Percentiles rank a stretch among this genome's conserved stretches.
phyloP scores from a whole-genome alignment of 1,284 basidiomycete species.

The Dichomitus squalens region DNA sequence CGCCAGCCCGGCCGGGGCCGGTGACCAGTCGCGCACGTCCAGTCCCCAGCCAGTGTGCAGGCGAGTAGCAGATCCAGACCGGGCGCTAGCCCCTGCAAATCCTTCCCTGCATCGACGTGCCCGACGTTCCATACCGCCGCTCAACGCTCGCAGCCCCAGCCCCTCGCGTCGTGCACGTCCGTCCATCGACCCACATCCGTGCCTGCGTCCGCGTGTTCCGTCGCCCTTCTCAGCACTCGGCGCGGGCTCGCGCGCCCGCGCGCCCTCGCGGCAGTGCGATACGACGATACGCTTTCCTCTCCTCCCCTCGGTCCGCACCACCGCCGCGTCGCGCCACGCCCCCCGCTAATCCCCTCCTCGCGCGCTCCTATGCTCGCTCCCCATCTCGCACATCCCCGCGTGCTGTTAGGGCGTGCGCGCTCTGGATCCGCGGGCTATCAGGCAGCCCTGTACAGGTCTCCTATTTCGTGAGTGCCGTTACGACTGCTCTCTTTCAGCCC shows the following conservation, averaged over 20 bases:
- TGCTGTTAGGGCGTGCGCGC: neutral
- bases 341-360: neutral
- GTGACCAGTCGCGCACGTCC: no score
- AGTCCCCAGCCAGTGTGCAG: no score
- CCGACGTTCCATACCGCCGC: neutral
- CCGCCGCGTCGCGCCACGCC: neutral
- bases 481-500: no score
- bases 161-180: neutral
- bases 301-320: neutral
- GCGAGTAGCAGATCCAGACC: no score
- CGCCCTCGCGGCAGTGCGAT: no score
- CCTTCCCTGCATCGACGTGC: conserved; percentile 1
- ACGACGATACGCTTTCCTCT: neutral
- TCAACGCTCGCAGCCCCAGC: neutral
- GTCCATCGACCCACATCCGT: no score
- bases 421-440: no score
- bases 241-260: no score
- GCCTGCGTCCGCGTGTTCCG: neutral
- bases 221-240: no score
- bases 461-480: no score
- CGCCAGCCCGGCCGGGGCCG: no score
- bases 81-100: neutral
- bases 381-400: neutral
- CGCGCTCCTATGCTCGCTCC: neutral
- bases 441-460: no score